Conservation (phyloP, 176 grass and related monocot species). For the Tillandsia fasciculata region DNA sequence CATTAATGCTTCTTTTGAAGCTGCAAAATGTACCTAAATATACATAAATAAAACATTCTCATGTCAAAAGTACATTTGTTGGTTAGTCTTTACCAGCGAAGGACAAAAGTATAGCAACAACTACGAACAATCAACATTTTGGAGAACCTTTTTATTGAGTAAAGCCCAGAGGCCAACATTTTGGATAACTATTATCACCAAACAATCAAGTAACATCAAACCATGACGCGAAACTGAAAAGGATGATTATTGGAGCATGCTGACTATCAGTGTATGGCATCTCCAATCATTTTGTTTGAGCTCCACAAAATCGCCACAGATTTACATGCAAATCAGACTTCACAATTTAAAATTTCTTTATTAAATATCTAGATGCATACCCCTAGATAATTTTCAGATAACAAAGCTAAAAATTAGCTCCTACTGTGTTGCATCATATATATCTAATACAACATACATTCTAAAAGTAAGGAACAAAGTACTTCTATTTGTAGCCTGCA, state of each 20-base stretch:
- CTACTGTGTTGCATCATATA: background rate
- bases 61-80: background rate
- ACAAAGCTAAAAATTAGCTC: background rate
- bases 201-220: no score
- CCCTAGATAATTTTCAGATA: background rate
- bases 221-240: background rate
- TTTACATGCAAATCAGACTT: background rate
- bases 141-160: no score
- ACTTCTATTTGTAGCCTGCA: no score
- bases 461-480: no score
- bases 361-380: background rate
- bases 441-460: no score
- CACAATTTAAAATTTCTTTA: background rate
- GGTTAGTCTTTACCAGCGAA: background rate
- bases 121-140: no score
- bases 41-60: conserved; percentile 4
- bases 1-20: conserved; percentile 65
- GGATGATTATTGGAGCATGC: background rate
- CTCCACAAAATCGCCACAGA: background rate
- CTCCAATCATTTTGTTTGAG: background rate
- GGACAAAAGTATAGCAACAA: no score
- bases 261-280: background rate
- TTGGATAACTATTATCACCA: no score
- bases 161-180: no score
- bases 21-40: conserved; percentile 84